Percentiles rank a stretch among this genome's conserved stretches.
These are phyloP conservation scores for Melanogaster broomeanus DNA, from an alignment of 768 basidiomycete species.

Conservation along the genomic window DNA sequence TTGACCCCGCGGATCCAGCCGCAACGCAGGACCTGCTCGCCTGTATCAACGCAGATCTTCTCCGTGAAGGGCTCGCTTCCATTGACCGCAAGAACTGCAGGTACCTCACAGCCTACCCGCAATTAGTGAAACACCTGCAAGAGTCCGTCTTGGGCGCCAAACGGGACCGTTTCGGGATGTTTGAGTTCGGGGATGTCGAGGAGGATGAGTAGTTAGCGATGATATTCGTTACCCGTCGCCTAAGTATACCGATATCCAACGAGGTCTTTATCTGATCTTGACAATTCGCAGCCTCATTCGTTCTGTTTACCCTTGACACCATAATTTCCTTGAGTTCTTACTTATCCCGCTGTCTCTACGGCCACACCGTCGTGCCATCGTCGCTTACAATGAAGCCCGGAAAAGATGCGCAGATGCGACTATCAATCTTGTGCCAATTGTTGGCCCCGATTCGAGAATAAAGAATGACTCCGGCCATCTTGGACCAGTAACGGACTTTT, in stretches of 20 bases:
- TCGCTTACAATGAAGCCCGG: no score
- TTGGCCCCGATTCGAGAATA: no score
- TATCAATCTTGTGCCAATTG: no score
- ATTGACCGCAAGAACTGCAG: conserved; percentile 78
- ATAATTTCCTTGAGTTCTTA: background rate
- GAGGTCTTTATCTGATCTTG: conserved; percentile 12
- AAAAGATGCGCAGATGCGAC: background rate
- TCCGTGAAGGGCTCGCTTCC: conserved; percentile 83
- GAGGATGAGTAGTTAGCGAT: conserved; percentile 59
- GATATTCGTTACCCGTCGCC: conserved; percentile 16
- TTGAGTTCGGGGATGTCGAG: conserved; percentile 89
- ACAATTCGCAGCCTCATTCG: background rate
- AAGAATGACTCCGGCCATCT: no score
- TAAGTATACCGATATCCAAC: conserved; percentile 11
- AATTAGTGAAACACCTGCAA: conserved; percentile 64
- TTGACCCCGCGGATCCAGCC: conserved; percentile 79
- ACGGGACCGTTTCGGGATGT: conserved; percentile 77
- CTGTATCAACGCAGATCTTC: conserved; percentile 86
- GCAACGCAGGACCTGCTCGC: conserved; percentile 67
- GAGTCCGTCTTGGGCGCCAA: conserved; percentile 65
- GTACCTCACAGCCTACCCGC: conserved; percentile 72
- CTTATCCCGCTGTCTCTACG: no score
- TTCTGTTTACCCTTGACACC: background rate
- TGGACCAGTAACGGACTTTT: no score
- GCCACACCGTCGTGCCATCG: no score